Evolutionary conservation across 352 stramenopile genomes (phyloP).

Genomic region (Pythium folliculosum): DNA sequence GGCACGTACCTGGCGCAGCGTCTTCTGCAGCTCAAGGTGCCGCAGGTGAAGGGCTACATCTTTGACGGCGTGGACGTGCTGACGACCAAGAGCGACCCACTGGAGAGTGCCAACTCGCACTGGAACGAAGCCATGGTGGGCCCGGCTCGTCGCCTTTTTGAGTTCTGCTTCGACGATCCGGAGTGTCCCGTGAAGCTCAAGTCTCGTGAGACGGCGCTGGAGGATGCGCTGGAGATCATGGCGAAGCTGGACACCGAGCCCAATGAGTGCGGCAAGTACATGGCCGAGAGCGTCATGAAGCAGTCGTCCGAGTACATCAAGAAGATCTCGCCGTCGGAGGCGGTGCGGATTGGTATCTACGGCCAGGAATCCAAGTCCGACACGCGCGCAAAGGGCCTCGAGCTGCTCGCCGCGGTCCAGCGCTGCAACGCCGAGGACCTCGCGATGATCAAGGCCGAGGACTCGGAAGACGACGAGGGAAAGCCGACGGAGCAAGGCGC

Average conservation of each 20-base stretch:
- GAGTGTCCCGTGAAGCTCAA: slow-evolving; percentile 17
- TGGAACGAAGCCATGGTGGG: slow-evolving; percentile 22
- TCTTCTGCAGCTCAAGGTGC: slow-evolving; percentile 29
- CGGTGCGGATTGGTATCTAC: slow-evolving; percentile 1
- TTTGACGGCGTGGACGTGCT: slow-evolving; percentile 30
- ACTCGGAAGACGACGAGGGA: no score
- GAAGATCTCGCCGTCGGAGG: slow-evolving; percentile 2
- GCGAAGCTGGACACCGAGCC: slow-evolving; percentile 11
- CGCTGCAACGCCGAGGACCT: no score
- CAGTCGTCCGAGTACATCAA: no score
- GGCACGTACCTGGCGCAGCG: slow-evolving; percentile 34
- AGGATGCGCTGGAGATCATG: slow-evolving; percentile 1
- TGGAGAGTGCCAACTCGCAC: slow-evolving; percentile 18
- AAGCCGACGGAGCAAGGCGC: neutral
- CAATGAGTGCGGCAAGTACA: slow-evolving; percentile 20
- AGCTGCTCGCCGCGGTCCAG: neutral
- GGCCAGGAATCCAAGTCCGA: neutral
- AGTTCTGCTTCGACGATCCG: slow-evolving; percentile 22
- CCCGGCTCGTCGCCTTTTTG: slow-evolving; percentile 14
- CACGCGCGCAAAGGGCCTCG: neutral
- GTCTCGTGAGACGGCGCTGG: slow-evolving; percentile 20
- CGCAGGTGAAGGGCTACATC: slow-evolving; percentile 33
- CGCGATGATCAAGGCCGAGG: neutral
- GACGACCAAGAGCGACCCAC: neutral
- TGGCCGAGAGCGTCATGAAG: neutral